These are phyloP conservation scores for Scedosporium apiospermum DNA, from an alignment of 2,329 filamentous ascomycete species.

Conservation along the genomic window DNA sequence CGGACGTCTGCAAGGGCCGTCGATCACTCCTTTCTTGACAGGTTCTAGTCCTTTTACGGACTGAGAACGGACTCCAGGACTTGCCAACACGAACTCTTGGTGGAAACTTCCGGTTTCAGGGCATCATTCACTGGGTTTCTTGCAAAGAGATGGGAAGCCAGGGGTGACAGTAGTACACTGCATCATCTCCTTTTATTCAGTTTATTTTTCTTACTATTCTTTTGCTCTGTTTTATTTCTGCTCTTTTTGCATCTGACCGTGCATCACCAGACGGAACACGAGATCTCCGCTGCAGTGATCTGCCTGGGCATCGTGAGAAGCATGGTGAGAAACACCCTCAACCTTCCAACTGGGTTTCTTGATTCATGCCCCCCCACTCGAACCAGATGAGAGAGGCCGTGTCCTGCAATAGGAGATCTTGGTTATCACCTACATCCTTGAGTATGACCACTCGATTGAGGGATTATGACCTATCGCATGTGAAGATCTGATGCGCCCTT, in stretches of 20 bases:
- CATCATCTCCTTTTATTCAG: background rate
- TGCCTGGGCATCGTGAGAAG: background rate
- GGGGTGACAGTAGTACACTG: background rate
- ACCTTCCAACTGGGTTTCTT: too few species aligned
- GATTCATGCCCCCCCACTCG: background rate
- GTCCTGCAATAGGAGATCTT: background rate
- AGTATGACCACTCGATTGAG: background rate
- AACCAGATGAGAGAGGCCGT: background rate
- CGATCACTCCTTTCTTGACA: background rate
- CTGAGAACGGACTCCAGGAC: background rate
- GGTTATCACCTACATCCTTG: background rate
- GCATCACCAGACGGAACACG: background rate
- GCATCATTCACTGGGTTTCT: too few species aligned
- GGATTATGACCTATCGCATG: background rate
- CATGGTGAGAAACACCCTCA: too few species aligned
- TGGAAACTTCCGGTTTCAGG: background rate
- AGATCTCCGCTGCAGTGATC: background rate
- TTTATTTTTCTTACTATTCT: background rate
- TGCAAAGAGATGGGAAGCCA: too few species aligned
- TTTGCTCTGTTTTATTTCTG: background rate
- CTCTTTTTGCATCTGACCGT: background rate
- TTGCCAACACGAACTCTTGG: background rate
- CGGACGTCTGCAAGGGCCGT: slow-evolving; percentile 1
- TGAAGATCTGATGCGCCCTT: background rate
- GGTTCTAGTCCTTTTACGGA: background rate